A percentile compares a stretch with the other conserved stretches of the same genome.
phyloP scores from a whole-genome alignment of 495 filamentous ascomycete genomes.

The Penicillium longicatenatum region DNA sequence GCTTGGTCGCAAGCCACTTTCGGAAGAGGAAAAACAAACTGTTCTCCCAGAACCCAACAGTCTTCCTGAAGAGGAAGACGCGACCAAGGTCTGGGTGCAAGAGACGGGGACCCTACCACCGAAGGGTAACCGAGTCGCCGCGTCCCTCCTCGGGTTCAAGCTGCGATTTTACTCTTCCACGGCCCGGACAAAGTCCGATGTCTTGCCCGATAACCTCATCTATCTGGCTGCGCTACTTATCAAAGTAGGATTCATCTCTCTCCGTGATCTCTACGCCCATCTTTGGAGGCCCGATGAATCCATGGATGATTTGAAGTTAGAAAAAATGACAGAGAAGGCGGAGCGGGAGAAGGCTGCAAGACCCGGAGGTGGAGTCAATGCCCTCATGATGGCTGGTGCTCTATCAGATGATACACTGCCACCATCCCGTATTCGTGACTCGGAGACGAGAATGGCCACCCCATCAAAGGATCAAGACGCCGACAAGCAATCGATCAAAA shows the following conservation, averaged over 20 bases:
- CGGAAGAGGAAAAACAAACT: constrained; percentile 48
- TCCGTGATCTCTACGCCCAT: constrained; percentile 89
- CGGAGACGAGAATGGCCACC: constrained; percentile 44
- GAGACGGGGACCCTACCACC: constrained; percentile 80
- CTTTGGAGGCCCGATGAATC: constrained; percentile 81
- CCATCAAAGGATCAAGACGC: constrained; percentile 54
- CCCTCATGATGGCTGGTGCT: constrained; percentile 85
- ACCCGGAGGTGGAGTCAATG: constrained; percentile 71
- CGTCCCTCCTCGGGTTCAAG: constrained; percentile 96
- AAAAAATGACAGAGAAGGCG: constrained; percentile 73
- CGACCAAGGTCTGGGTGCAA: constrained; percentile 70
- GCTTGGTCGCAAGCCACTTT: constrained; percentile 62
- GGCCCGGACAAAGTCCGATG: constrained; percentile 67
- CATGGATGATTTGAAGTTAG: constrained; percentile 69
- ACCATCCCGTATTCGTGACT: constrained; percentile 44
- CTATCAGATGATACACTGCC: constrained; percentile 80
- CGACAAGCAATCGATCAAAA: constrained; percentile 50
- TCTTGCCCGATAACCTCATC: constrained; percentile 85
- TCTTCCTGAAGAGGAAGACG: constrained; percentile 48
- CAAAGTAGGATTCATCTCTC: constrained; percentile 96
- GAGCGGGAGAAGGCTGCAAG: constrained; percentile 70
- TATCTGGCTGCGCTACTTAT: constrained; percentile 89
- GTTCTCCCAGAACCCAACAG: constrained; percentile 45
- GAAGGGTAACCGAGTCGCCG: constrained; percentile 83
- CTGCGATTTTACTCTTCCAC: constrained; percentile 86